Evolutionary conservation across 345 rosid species (phyloP), one percentile per base, ranked within the genome.

Genomic region (Salix caprea): DNA sequence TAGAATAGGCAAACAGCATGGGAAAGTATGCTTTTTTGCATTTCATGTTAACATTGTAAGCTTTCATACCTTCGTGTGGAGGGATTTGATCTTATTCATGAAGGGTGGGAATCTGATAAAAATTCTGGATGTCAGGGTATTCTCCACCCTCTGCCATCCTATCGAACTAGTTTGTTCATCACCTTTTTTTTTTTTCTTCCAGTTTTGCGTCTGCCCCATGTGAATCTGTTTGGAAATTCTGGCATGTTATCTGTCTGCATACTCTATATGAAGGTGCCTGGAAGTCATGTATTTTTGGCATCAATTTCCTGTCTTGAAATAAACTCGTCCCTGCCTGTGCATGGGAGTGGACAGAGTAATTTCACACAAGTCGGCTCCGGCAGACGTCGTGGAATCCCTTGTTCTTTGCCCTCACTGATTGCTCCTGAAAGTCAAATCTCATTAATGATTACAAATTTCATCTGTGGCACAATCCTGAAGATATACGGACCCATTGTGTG

Each of bases 1-100:
- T 19, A 69, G 73, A 26, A 19, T 64, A 52, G 82, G 52, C 48
- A 74, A 36, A 74, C 46, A 69, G 56, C 65, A 26, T 37, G 75
- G 74, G 42, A 69, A 64, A 69, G 50, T 19, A 16, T 73, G 78
- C 66, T 37, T 77, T 48, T 56, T 13, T 69, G 36, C 54, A 67
- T 73, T 37, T 75, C 28, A 30, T 74, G 73, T 67, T 82, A 71
- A 52, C 40, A 28, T 16, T 67, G 37, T 73, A 24, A 84, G 74
- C 71, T 68, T 75, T 36, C 65, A 42, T 82, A 71, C 72, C 50
- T 14, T 56, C 36, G 50, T 48, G 69, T 54, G 73, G 68, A 39
- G 58, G 58, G 75, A 21, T 77, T 50, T 52, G 62, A 75, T 67
- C 65, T 36, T 66, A 32, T 75, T 75, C 40, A 37, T 40, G 48